Evolutionary conservation across 768 basidiomycete genomes (phyloP), one percentile per base, ranked within the genome.

Genomic region (Termitomyces sp.): DNA sequence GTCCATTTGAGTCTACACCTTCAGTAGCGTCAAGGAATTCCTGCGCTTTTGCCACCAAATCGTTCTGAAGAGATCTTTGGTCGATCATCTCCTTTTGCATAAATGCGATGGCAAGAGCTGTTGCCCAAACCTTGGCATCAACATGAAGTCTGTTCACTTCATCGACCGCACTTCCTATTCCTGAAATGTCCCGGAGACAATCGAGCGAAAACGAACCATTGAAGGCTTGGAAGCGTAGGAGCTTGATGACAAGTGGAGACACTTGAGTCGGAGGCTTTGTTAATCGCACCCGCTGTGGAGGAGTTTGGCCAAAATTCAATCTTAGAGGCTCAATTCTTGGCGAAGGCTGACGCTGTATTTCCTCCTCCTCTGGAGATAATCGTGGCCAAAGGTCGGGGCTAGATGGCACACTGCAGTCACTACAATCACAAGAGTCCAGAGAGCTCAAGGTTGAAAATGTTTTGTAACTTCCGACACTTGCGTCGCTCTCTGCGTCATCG

Each of bases 381-480:
- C 56, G 61, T 7, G 67, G 68, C 32, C 57, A 65, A 8, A 49
- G 49, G 22, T 47, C 39, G 46, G 67, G 65, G 27, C 63, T 68
- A 18, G 65, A 56, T 53, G 67, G 47, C 59, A 57, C 69, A 64
- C 74, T 72, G 73, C 70, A 62, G 62, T 70, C 66, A 50, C 73
- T 72, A 63, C 65, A 73, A 34, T 69, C 73, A n/a, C 71, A 69
- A 8, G 70, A 73, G 2, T 74, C 72, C 1, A 84, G 63, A 5
- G 83, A 80, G 54, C 83, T 84, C 31, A 83, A 48, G 0, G 79
- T 81, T 12, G 81, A 76, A 57, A 78, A 76, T 0, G 74, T 73
- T 32, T 50, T 49, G 13, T 61, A 32, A 56, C 74, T 79, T 27
- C 61, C 54, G 43, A n/a, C 47, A 14, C 61, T 59, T 13, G 34